A percentile compares a stretch with the other conserved stretches of the same genome.
phyloP scores from a whole-genome alignment of 169 alveolate species.

The Plasmodium gallinaceum region DNA sequence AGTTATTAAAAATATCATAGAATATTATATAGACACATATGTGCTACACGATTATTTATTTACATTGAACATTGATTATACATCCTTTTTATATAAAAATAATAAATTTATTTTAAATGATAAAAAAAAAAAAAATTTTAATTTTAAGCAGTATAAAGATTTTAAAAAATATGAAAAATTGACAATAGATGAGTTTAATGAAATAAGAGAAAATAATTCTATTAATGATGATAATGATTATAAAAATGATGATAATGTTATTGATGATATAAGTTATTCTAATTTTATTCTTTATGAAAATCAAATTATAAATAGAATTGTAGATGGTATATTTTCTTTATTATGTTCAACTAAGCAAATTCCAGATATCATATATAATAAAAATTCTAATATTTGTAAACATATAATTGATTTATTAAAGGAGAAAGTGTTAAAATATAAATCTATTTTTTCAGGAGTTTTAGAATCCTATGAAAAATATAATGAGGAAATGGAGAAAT shows the following conservation, averaged over 20 bases:
- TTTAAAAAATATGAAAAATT: slow-evolving; percentile 15
- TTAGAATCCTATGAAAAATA: slow-evolving; percentile 78
- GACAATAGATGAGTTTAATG: slow-evolving; percentile 30
- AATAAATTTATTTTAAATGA: slow-evolving; percentile 47
- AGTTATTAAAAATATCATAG: slow-evolving; percentile 91
- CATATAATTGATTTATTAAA: slow-evolving; percentile 46
- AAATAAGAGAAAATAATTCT: slow-evolving; percentile 17
- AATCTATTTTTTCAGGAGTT: slow-evolving; percentile 44
- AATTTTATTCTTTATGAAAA: slow-evolving; percentile 20
- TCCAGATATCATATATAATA: slow-evolving; percentile 58
- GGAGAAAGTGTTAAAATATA: slow-evolving; percentile 32
- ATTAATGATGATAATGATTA: slow-evolving; percentile 29
- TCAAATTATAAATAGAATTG: slow-evolving; percentile 22
- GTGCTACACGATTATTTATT: slow-evolving; percentile 90
- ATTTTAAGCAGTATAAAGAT: slow-evolving; percentile 7
- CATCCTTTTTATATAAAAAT: slow-evolving; percentile 86
- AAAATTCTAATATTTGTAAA: slow-evolving; percentile 47
- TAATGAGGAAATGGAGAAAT: slow-evolving; percentile 73
- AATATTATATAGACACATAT: slow-evolving; percentile 92
- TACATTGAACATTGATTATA: slow-evolving; percentile 89
- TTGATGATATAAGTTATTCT: slow-evolving; percentile 7
- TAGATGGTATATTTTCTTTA: slow-evolving; percentile 51
- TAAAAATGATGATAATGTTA: slow-evolving; percentile 4
- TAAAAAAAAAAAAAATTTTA: slow-evolving; percentile 34
- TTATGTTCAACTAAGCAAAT: slow-evolving; percentile 42